These are phyloP conservation scores for Spergularia bocconei DNA, from an alignment of 148 eudicot species.

Conservation along the genomic window DNA sequence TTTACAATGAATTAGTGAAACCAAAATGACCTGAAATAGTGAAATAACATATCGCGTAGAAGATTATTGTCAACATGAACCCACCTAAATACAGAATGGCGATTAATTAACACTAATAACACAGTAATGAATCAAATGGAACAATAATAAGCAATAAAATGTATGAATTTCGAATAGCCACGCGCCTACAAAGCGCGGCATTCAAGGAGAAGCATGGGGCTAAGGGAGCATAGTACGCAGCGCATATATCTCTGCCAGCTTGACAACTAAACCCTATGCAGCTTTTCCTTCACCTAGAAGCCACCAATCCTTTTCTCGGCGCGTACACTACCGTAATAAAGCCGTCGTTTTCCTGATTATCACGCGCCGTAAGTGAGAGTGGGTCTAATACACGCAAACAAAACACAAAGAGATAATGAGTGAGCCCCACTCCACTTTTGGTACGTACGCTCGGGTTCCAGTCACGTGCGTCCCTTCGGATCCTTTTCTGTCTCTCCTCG, in stretches of 20 bases:
- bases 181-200: constrained; percentile 6
- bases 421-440: neutral
- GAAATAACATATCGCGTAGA: no score
- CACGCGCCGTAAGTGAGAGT: constrained; percentile 4
- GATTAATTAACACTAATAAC: no score
- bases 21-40: no score
- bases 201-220: neutral
- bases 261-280: neutral
- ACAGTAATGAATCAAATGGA: no score
- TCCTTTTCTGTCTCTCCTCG: constrained; percentile 32
- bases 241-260: neutral
- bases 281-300: neutral
- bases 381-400: neutral
- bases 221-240: neutral
- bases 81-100: no score
- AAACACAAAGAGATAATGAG: neutral
- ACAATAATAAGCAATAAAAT: no score
- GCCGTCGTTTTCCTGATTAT: neutral
- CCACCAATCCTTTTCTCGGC: neutral
- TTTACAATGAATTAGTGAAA: no score
- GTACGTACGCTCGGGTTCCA: neutral
- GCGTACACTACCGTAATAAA: neutral
- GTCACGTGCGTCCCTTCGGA: constrained; percentile 42
- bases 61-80: no score
- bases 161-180: neutral